Evolutionary conservation across 345 rosid genomes (phyloP), one percentile per base, ranked within the genome.

Genomic region (Lumnitzera littorea): DNA sequence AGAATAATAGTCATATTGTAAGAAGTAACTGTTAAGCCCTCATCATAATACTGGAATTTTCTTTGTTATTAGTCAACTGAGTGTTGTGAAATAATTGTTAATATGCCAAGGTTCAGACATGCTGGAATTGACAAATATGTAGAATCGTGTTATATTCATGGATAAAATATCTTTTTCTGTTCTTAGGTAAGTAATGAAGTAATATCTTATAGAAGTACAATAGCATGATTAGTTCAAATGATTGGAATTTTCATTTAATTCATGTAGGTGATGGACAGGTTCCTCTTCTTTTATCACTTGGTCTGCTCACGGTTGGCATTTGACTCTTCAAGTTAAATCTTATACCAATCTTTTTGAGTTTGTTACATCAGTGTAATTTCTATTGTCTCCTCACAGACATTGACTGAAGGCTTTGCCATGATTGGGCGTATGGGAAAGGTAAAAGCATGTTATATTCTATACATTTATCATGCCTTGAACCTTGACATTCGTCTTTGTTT

Each of bases 391-490:
- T 58, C 81, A 78, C 79, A 89, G 96, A 87, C 96, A 61, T 76
- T 92, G 80, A 87, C 96, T 15, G 96, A 70, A 66, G 96, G 96
- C 5, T 76, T 87, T 65, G 94, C 96, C 53, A 76, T 85, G 91
- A 80, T 89, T 66, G 96, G 89, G 71, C 94, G 96, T 31, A 58
- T 71, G 67, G 98, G 98, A 70, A 92, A 68, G 96, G 98, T 89
- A 67, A 36, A 5, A 16, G 8, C 13, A 48, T 27, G 1, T 15
- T n/a, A 46, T 23, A 8, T 48, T 41, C 25, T 20, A 48, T 57
- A 20, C 49, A 24, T 24, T 31, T 36, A 8, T 17, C 48, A 51
- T 48, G 24, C 15, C 27, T 51, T 6, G 41, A 20, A 12, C 48
- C 46, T 36, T 15, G 46, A 50, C 36, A 41, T 67, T 24, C 17